Evolutionary conservation across 805 yeast genomes (phyloP), one percentile per base, ranked within the genome.

Genomic region (Candida arabinofermentans): DNA sequence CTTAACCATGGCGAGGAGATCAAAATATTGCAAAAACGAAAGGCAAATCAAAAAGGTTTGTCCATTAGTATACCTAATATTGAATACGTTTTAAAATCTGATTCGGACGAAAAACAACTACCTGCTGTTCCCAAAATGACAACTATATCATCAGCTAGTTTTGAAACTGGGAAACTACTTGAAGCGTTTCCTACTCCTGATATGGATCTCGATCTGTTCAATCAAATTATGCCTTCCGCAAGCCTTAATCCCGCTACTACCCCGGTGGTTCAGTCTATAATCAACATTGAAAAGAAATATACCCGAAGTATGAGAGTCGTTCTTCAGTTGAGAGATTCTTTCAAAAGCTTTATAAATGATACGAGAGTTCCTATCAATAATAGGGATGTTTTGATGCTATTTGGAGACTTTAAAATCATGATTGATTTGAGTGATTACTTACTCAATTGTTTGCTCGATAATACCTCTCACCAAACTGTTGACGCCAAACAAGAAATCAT

Each of bases 321-420:
- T 14, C 55, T 59, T 18, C 36, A 58, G 5, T 58, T 70, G 0
- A 68, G 64, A 37, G 52, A 67, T 8, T 58, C 63, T 5, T 49
- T 62, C 9, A 47, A 69, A 21, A 53, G 53, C 31, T 60, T 56
- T 34, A 58, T 62, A 5, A 48, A 44, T 23, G 55, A 55, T 22
- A 59, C 57, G 34, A 56, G 53, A 18, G 50, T 62, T 35, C 59
- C 64, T 12, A 50, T 72, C 9, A 49, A 64, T 21, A 38, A 50
- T 5, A 55, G 56, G 19, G 74, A 72, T 24, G 67, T 66, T 40
- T 34, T 64, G 5, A 40, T 65, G 7, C 47, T 75, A 2, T 74
- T 75, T 57, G 73, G 75, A 1, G 71, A 72, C 46, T 49, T 71
- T 29, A 67, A 60, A 13, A 62, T 70, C 2, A 61, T 74, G 24